Evolutionary conservation across 2,329 filamentous ascomycete genomes (phyloP).

Genomic region (Corynespora cassiicola): DNA sequence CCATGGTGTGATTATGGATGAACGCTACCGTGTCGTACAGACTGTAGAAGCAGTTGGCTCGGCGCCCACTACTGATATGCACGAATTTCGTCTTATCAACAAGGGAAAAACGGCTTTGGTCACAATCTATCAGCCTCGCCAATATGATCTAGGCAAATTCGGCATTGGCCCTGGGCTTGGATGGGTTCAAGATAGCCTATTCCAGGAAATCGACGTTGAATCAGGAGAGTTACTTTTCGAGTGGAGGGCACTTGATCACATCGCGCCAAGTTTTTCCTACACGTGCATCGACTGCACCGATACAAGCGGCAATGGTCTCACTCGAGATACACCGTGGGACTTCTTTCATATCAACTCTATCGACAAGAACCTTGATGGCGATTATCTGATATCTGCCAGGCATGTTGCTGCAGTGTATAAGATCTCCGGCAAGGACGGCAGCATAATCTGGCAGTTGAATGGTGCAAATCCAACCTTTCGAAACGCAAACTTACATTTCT

Average conservation of each 20-base stretch:
- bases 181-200: conserved; percentile 50
- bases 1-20: conserved; percentile 60
- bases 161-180: conserved; percentile 40
- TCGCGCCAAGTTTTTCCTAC: conserved; percentile 27
- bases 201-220: conserved; percentile 50
- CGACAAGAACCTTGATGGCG: conserved; percentile 38
- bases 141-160: conserved; percentile 46
- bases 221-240: conserved; percentile 46
- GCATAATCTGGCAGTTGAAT: conserved; percentile 35
- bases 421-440: conserved; percentile 13
- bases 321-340: conserved; percentile 37
- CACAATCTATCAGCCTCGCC: conserved; percentile 46
- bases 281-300: conserved; percentile 47
- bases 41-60: conserved; percentile 49
- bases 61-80: conserved; percentile 57
- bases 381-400: conserved; percentile 26
- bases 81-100: conserved; percentile 57
- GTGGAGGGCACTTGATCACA: conserved; percentile 41
- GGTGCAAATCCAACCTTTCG: conserved; percentile 51
- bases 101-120: conserved; percentile 48
- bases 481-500: conserved; percentile 16
- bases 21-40: conserved; percentile 55
- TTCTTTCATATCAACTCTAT: conserved; percentile 44
- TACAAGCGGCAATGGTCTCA: conserved; percentile 45
- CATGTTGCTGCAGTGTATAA: conserved; percentile 20